Percentiles rank a stretch among this genome's conserved stretches.
Conservation (phyloP, 306 rosid genomes). For the Acacia acuminata region DNA sequence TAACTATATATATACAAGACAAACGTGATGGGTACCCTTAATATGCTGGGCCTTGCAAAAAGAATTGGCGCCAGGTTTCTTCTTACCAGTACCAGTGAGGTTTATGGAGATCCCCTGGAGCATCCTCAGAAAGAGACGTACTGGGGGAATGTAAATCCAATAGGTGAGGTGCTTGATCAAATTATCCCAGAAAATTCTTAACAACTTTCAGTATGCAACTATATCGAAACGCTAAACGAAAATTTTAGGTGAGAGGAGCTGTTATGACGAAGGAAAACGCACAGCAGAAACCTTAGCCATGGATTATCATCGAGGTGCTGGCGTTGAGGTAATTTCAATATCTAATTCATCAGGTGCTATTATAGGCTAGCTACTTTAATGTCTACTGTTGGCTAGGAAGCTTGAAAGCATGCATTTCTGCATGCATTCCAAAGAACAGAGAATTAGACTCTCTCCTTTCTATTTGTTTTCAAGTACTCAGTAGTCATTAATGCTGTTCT, state of each 20-base stretch:
- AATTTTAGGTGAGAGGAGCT: conserved; percentile 85
- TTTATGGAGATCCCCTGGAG: conserved; percentile 93
- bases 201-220: conserved; percentile 26
- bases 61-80: conserved; percentile 83
- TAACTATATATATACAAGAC: conserved; percentile 65
- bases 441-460: background rate
- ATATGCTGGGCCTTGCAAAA: conserved; percentile 91
- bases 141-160: conserved; percentile 98
- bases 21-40: conserved; percentile 83
- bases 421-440: background rate
- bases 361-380: background rate
- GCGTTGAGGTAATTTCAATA: conserved; percentile 70
- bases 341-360: conserved; percentile 10
- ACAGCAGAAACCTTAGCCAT: conserved; percentile 92
- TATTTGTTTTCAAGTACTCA: background rate
- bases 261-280: conserved; percentile 98
- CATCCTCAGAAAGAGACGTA: conserved; percentile 99
- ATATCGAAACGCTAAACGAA: conserved; percentile 5
- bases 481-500: background rate
- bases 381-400: conserved; percentile 1
- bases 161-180: conserved; percentile 57
- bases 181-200: background rate
- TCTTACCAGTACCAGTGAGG: conserved; percentile 90
- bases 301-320: conserved; percentile 99
- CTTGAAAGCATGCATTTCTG: background rate